phyloP scores from a whole-genome alignment of 1,284 basidiomycete genomes.

The Cutaneotrichosporon sp. region DNA sequence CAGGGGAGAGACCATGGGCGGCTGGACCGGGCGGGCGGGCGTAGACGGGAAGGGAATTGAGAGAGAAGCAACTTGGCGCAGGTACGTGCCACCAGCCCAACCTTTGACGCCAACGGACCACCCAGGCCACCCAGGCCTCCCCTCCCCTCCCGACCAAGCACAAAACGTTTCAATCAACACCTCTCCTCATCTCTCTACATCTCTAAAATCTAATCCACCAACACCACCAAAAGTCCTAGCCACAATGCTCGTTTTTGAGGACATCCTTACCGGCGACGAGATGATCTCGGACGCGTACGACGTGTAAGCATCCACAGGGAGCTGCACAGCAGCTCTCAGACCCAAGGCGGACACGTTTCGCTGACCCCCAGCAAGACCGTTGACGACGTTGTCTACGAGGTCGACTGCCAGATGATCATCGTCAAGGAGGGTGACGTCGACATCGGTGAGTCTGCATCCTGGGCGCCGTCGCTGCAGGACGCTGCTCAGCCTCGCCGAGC shows the following conservation, averaged over 20 bases:
- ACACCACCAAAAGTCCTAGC: constrained; percentile 17
- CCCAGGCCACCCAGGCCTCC: not conserved
- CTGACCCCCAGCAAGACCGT: constrained; percentile 67
- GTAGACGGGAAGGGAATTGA: not conserved
- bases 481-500: not conserved
- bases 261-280: constrained; percentile 78
- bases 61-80: not conserved
- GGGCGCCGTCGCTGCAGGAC: not conserved
- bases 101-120: not conserved
- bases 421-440: constrained; percentile 84
- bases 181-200: constrained; percentile 5
- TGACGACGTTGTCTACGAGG: constrained; percentile 86
- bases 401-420: constrained; percentile 75
- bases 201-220: constrained; percentile 12
- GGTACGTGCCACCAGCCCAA: not conserved
- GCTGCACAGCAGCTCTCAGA: not conserved
- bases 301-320: constrained; percentile 58
- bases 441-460: constrained; percentile 66
- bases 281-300: constrained; percentile 95
- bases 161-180: constrained; percentile 11
- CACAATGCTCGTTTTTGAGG: constrained; percentile 52
- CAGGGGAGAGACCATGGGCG: not conserved
- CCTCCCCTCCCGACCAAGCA: not conserved
- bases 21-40: not conserved
- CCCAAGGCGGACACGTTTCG: not conserved